Evolutionary conservation across 2,329 filamentous ascomycete genomes (phyloP), one percentile per base, ranked within the genome.

Genomic region (Thielaviopsis populi): DNA sequence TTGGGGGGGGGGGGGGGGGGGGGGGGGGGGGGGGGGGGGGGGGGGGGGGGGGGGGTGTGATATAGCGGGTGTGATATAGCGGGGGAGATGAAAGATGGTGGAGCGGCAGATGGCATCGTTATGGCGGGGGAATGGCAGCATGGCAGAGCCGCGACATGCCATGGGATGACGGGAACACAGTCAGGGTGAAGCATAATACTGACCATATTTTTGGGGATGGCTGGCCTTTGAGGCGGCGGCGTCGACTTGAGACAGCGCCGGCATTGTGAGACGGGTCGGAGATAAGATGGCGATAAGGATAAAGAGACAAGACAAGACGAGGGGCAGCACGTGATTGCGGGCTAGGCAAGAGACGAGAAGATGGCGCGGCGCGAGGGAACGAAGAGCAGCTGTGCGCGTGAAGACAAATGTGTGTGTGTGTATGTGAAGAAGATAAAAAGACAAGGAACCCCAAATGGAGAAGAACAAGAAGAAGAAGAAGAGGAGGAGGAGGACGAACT

Each of bases 171-270:
- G n/a, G 42, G 10, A n/a, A 17, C 6, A 37, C 15, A 37, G 27
- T 3, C 24, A 22, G n/a, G 17, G 27, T 33, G 7, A 42, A 33
- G 46, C 24, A 58, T 53, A 46, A 54, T 65, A 68, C 68, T 69
- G 68, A 69, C 68, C 68, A 67, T 69, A 69, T 66, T 65, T 66
- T 40, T 62, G 37, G 11, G 41, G 15, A 15, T 48, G 33, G 15
- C n/a, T n/a, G 41, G 50, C 63, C 64, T 41, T 42, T 10, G 27
- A 56, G 41, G 10, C 41, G 41, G 10, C 41, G 59, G 62, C 42
- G 22, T 59, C 62, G 59, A 33, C 46, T 33, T 61, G 40, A 61
- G 48, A 27, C 11, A 19, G 42, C 15, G 58, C 43, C 41, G 65
- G 58, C 65, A 66, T 66, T 40, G 46, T 46, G 33, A 53, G 42